A percentile compares a stretch with the other conserved stretches of the same genome.
Conservation (phyloP, 2,329 filamentous ascomycete species). For the Sarocladium strictum region DNA sequence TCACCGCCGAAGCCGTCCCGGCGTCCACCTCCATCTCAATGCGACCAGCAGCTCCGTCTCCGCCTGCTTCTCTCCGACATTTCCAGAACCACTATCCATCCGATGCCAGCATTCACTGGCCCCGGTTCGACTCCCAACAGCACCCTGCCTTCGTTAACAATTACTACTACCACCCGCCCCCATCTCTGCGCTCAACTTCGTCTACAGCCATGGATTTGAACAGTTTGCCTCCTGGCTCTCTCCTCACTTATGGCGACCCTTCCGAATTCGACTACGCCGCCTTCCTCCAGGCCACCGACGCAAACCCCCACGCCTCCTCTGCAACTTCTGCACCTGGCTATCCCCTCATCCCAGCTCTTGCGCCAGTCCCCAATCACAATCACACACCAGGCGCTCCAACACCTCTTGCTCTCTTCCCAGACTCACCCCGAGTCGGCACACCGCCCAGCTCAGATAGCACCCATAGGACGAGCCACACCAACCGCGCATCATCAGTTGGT, state of each 20-base stretch:
- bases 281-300: conserved; percentile 25
- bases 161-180: not conserved
- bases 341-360: conserved; percentile 9
- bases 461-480: not conserved
- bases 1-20: not conserved
- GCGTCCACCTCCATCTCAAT: not conserved
- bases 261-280: conserved; percentile 32
- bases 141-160: conserved; percentile 3
- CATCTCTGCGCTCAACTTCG: not conserved
- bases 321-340: conserved; percentile 12
- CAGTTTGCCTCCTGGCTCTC: conserved; percentile 19
- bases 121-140: not conserved
- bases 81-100: not conserved
- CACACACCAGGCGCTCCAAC: not conserved
- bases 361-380: not conserved
- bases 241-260: conserved; percentile 22
- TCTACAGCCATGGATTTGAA: conserved; percentile 23
- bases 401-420: not conserved
- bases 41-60: not conserved
- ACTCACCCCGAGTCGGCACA: not conserved
- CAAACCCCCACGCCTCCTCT: not conserved
- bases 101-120: not conserved
- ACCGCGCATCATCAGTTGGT: not conserved
- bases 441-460: conserved; percentile 4
- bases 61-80: not conserved